Percentiles rank a stretch among this genome's conserved stretches.
Conservation (phyloP, 164 flowering plant genomes). For the Platanus orientalis region DNA sequence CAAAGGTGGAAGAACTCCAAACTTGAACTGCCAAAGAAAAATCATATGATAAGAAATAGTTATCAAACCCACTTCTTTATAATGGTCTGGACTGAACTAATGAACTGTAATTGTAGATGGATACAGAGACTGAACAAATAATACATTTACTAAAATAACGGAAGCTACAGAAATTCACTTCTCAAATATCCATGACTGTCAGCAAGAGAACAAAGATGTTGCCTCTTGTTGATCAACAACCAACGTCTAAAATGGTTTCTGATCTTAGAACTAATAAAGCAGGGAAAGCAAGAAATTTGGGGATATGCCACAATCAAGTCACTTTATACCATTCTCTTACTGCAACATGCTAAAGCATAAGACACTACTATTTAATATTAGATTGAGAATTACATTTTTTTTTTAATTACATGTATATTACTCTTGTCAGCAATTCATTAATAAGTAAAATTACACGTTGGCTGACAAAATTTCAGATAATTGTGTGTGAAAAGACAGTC, state of each 20-base stretch:
- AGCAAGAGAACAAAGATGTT: background rate
- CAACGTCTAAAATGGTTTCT: background rate
- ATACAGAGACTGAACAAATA: background rate
- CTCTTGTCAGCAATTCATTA: no score
- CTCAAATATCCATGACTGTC: background rate
- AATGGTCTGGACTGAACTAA: background rate
- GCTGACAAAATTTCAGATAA: background rate
- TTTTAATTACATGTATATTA: no score
- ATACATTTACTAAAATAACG: background rate
- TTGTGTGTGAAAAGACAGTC: background rate
- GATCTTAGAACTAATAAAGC: no score
- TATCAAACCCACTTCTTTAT: background rate
- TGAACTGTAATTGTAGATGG: background rate
- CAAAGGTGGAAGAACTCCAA: conserved; percentile 61
- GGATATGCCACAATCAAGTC: background rate
- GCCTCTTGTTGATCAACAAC: background rate
- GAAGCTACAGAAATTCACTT: background rate
- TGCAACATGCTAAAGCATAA: background rate
- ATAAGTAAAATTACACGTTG: background rate
- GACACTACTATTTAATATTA: no score
- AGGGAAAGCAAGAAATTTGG: background rate
- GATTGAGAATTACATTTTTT: no score
- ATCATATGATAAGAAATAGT: background rate
- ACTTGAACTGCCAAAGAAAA: conserved; percentile 60
- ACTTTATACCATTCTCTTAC: background rate